Percentiles rank a stretch among this genome's conserved stretches.
Evolutionary conservation across 306 rosid genomes (phyloP).

Genomic region (Styphnolobium japonicum): DNA sequence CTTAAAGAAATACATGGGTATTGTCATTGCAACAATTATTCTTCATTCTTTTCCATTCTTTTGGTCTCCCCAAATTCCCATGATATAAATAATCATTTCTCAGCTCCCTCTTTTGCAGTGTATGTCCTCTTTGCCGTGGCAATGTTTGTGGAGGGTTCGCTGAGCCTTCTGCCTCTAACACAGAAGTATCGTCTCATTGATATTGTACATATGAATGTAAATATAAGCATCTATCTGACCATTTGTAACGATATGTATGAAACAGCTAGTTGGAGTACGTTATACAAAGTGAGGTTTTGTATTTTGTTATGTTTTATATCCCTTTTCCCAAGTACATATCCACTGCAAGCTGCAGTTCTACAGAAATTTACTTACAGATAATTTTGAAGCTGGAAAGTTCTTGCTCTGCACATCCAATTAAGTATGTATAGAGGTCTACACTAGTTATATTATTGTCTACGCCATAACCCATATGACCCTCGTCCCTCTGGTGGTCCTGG

Average conservation of each 20-base stretch:
- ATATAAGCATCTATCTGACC: slow-evolving; percentile 25
- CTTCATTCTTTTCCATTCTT: not conserved
- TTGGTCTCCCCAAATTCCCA: not conserved
- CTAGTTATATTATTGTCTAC: no score
- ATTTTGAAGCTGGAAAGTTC: no score
- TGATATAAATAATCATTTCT: not conserved
- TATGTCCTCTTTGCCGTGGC: slow-evolving; percentile 95
- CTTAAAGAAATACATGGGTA: slow-evolving; percentile 98
- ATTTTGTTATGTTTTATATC: not conserved
- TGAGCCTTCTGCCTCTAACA: slow-evolving; percentile 44
- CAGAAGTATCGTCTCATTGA: slow-evolving; percentile 60
- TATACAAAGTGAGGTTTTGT: slow-evolving; percentile 1
- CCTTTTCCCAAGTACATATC: no score
- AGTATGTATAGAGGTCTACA: no score
- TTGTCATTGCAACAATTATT: not conserved
- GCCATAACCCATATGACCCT: no score
- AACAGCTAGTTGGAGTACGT: not conserved
- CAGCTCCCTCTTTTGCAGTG: slow-evolving; percentile 45
- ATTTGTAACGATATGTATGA: slow-evolving; percentile 18
- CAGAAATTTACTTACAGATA: no score
- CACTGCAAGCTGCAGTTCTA: no score
- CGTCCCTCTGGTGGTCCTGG: no score
- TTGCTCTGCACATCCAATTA: no score
- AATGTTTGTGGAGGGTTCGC: slow-evolving; percentile 73
- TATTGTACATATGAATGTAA: slow-evolving; percentile 49